Conservation (phyloP, 1,139 yeast genomes). For the Zygoascus sp. region DNA sequence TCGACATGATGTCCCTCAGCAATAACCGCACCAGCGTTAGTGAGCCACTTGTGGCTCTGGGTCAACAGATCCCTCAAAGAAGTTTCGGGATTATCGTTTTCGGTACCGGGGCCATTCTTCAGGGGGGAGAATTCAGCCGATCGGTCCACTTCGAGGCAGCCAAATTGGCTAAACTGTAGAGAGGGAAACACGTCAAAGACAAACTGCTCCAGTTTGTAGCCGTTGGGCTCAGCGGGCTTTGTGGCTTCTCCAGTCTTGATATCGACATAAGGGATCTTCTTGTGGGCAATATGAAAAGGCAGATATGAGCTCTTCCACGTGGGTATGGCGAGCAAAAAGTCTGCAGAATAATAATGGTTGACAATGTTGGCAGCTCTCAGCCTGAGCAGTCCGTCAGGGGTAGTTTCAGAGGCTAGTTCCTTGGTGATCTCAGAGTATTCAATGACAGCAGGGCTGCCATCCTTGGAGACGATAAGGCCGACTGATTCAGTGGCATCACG, state of each 20-base stretch:
- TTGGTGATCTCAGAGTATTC: conserved; percentile 88
- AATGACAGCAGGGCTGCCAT: conserved; percentile 76
- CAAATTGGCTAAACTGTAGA: conserved; percentile 69
- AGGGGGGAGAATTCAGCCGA: conserved; percentile 85
- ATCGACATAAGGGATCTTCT: conserved; percentile 71
- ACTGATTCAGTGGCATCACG: conserved; percentile 84
- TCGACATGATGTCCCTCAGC: conserved; percentile 56
- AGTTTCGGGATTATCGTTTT: conserved; percentile 79
- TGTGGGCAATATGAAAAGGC: conserved; percentile 91
- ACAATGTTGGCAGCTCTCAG: conserved; percentile 96
- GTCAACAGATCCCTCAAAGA: conserved; percentile 62
- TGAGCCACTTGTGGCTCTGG: conserved; percentile 76
- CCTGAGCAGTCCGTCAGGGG: conserved; percentile 51
- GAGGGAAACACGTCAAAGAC: conserved; percentile 94
- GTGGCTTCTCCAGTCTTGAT: conserved; percentile 43
- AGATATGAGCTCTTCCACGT: conserved; percentile 65
- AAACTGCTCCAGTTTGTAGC: conserved; percentile 92
- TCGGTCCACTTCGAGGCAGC: conserved; percentile 88
- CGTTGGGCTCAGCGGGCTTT: conserved; percentile 75
- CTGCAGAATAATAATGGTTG: conserved; percentile 88
- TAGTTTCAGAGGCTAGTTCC: conserved; percentile 63
- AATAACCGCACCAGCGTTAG: conserved; percentile 58
- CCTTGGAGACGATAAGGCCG: conserved; percentile 75
- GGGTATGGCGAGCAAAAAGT: conserved; percentile 57
- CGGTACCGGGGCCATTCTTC: conserved; percentile 82